Conservation (phyloP, 176 grass and related monocot genomes). For the Luzula sylvatica region DNA sequence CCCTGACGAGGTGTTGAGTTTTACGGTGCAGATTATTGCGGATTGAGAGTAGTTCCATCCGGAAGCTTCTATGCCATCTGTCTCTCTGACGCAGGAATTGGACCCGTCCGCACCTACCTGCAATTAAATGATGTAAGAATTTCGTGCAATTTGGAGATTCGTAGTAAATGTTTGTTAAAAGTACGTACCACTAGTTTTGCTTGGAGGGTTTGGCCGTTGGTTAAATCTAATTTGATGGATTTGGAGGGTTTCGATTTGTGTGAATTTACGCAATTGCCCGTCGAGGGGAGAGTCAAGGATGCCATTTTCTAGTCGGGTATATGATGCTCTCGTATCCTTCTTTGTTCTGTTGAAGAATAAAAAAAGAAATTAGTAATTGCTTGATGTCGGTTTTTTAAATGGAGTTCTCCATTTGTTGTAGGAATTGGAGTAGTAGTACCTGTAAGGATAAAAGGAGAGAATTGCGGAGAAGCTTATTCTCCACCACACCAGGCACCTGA, state of each 20-base stretch:
- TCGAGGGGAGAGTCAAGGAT: conserved; percentile 48
- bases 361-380: neutral
- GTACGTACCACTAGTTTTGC: conserved; percentile 95
- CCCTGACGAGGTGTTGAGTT: conserved; percentile 44
- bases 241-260: too few species aligned
- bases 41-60: conserved; percentile 77
- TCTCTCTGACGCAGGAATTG: conserved; percentile 72
- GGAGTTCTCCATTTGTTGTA: too few species aligned
- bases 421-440: conserved; percentile 29
- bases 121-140: conserved; percentile 7
- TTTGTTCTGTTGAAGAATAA: conserved; percentile 37
- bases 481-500: conserved; percentile 95
- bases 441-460: conserved; percentile 65
- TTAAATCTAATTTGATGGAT: conserved; percentile 69
- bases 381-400: neutral
- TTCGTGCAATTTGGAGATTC: conserved; percentile 2
- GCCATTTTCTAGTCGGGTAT: conserved; percentile 51
- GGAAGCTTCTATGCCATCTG: conserved; percentile 64
- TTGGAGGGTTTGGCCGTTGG: conserved; percentile 56
- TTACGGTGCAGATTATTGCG: conserved; percentile 83
- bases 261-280: conserved; percentile 31
- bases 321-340: conserved; percentile 46
- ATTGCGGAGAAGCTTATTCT: conserved; percentile 97
- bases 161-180: too few species aligned
- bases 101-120: conserved; percentile 90